Evolutionary conservation across 495 filamentous ascomycete species (phyloP).

Genomic region (Tuber calosporum): DNA sequence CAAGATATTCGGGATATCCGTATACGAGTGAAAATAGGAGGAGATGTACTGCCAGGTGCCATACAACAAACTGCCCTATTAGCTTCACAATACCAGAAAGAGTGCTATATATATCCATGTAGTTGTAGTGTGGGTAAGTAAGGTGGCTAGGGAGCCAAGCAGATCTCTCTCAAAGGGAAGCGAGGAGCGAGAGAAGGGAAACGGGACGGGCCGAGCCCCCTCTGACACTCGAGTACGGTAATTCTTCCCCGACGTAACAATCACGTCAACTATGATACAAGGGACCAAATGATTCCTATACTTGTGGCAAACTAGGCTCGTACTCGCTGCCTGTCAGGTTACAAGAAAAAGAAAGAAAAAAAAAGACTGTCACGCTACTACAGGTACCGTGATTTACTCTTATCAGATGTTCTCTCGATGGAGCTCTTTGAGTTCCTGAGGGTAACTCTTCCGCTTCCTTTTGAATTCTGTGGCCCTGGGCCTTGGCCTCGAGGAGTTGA

Average conservation of each 20-base stretch:
- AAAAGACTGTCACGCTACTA: too few relatives aligned
- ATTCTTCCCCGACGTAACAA: background rate
- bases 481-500: background rate
- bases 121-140: too few relatives aligned
- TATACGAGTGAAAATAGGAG: too few relatives aligned
- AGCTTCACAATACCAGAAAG: too few relatives aligned
- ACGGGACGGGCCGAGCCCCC: background rate
- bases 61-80: too few relatives aligned
- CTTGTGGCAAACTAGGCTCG: background rate
- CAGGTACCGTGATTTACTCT: background rate
- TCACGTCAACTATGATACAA: constrained; percentile 3
- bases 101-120: too few relatives aligned
- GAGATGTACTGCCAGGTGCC: too few relatives aligned
- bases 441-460: background rate
- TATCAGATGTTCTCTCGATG: background rate
- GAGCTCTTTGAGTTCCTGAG: background rate
- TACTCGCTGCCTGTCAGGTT: background rate
- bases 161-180: background rate
- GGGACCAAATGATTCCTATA: background rate
- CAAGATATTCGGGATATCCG: too few relatives aligned
- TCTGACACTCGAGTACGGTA: background rate
- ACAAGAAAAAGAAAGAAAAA: background rate
- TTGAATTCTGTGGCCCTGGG: background rate
- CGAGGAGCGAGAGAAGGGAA: background rate
- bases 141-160: too few relatives aligned